Percentiles rank a stretch among this genome's conserved stretches.
Conservation (phyloP, 345 rosid genomes). For the Acer saccharum region DNA sequence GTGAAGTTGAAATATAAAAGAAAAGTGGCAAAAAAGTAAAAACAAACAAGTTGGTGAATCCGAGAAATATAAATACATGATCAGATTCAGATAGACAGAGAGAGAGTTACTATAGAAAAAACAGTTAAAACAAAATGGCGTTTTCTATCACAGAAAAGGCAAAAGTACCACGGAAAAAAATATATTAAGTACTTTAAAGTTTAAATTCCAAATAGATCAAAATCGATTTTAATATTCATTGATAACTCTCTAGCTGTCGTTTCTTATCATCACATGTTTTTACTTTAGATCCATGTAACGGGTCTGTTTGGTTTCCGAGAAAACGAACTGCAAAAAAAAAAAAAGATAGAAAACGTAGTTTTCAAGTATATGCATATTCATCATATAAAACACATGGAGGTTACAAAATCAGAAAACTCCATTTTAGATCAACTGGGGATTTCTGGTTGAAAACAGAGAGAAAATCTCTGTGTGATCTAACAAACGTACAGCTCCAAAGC, state of each 20-base stretch:
- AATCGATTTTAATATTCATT: background rate
- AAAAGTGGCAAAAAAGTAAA: background rate
- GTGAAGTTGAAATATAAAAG: background rate
- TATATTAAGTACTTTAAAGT: slow-evolving; percentile 19
- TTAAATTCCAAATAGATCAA: background rate
- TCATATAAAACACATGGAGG: background rate
- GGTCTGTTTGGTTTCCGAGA: slow-evolving; percentile 13
- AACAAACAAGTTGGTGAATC: background rate
- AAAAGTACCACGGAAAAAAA: slow-evolving; percentile 32
- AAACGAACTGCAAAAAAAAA: slow-evolving; percentile 6
- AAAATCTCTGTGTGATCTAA: too few relatives aligned
- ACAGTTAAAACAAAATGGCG: slow-evolving; percentile 1
- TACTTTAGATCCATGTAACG: too few relatives aligned
- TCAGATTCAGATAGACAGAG: too few relatives aligned
- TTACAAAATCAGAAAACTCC: too few relatives aligned
- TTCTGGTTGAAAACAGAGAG: too few relatives aligned
- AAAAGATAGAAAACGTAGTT: background rate
- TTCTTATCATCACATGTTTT: slow-evolving; percentile 2
- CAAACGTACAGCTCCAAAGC: too few relatives aligned
- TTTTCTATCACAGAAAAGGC: background rate
- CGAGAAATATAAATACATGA: background rate
- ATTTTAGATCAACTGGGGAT: background rate
- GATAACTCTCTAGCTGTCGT: background rate
- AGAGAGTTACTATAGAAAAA: background rate
- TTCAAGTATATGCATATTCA: too few relatives aligned